A percentile compares a stretch with the other conserved stretches of the same genome.
Conservation (phyloP, 1,284 basidiomycete species). For the Cryptococcus jaspeensis region DNA sequence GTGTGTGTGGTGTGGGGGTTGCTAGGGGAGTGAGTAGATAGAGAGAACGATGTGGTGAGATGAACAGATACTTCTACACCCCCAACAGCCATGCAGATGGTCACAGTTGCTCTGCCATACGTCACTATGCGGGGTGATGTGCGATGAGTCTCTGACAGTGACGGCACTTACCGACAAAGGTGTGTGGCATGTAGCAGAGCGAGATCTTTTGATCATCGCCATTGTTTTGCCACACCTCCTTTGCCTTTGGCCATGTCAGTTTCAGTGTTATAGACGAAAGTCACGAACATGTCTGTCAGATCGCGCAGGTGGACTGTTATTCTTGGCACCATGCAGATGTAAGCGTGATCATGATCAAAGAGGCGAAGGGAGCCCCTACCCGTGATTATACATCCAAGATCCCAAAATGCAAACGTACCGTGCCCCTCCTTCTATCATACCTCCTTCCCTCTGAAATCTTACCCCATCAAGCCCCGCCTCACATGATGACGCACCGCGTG, state of each 20-base stretch:
- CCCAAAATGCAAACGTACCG: not conserved
- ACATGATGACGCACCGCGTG: slow-evolving; percentile 35
- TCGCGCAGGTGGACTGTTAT: not conserved
- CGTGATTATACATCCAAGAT: not conserved
- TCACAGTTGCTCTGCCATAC: not conserved
- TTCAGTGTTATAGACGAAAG: no score
- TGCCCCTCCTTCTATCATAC: not conserved
- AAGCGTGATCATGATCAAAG: not conserved
- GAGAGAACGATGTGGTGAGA: not conserved
- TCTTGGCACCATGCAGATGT: not conserved
- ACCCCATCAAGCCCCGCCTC: not conserved
- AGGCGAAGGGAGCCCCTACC: no score
- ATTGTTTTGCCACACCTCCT: no score
- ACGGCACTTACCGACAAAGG: no score
- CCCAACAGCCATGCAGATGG: not conserved
- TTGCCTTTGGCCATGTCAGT: no score
- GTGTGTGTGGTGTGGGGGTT: not conserved
- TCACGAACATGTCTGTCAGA: no score
- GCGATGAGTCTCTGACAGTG: no score
- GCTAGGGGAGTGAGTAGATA: not conserved
- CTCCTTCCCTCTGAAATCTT: not conserved
- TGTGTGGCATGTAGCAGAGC: no score
- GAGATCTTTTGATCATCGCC: no score
- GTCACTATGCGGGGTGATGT: no score
- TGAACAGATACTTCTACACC: not conserved